Base-by-base conservation (phyloP, 495 filamentous ascomycete genomes). In the Penicillium cosmopolitanum region DNA sequence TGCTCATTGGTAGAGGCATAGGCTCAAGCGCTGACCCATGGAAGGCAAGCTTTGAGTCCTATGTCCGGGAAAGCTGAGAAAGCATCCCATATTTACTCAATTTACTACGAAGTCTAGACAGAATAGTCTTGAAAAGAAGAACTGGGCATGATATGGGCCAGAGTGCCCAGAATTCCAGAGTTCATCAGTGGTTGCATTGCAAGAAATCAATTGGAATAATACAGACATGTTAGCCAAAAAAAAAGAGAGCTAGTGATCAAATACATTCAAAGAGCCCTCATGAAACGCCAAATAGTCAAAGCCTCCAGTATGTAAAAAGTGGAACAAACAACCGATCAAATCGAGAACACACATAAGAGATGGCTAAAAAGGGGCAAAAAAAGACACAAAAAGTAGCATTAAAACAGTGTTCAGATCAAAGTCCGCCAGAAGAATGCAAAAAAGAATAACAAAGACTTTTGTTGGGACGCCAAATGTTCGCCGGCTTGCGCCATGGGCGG, bases 1-100 rank as follows among this genome's bases (percentile, higher is more conserved):
- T 96, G 4, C 67, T 96, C 21, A 96, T 96, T 69, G 92, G 92
- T 46, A 77, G 87, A 63, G 81, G 85, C 19, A 67, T 96, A 12
- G 76, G 73, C 9, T 16, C 59, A 10, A 69, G 61, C 56, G 66
- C 51, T 13, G 63, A 58, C 44, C 56, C 69, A 3, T 75, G 75
- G 74, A 66, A 61, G 58, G 44, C 56, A 56, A 76, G 71, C 58
- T 71, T 74, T 69, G 59, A 73, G 68, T 62, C 69, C 62, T 69
- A 69, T 53, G 55, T 78, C 6, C 53, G 46, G 12, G 21, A 57
- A 43, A 15, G 25, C 58, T 42, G 52, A 56, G 44, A 46, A 12
- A 28, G 38, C 33, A 19, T 46, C 12, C n/a, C 15, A 21, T 10
- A n/a, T 2, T 46, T 46, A 21, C 42, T 16, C n/a, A n/a, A 19